Percentiles rank a stretch among this genome's conserved stretches.
Conservation (phyloP, 768 basidiomycete genomes). For the Serendipita sp. region DNA sequence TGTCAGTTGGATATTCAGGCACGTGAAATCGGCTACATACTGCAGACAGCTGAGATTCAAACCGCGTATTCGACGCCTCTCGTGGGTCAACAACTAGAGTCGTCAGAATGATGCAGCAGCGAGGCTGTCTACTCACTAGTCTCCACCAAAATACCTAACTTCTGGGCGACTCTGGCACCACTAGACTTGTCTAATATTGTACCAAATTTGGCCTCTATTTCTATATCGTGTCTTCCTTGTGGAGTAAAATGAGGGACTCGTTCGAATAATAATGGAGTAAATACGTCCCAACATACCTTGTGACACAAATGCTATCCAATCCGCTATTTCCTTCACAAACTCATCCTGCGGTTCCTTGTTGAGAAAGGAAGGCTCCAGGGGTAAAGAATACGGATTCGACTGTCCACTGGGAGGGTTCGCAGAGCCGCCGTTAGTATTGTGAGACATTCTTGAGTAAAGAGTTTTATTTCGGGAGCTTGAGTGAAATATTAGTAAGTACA, state of each 20-base stretch:
- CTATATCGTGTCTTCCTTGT: constrained; percentile 28
- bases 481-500: background rate
- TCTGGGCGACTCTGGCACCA: constrained; percentile 34
- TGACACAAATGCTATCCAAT: constrained; percentile 41
- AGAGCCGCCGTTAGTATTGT: background rate
- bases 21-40: constrained; percentile 31
- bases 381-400: background rate
- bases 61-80: constrained; percentile 47
- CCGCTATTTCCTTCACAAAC: constrained; percentile 81
- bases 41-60: constrained; percentile 85
- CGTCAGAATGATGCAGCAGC: background rate
- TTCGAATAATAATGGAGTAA: background rate
- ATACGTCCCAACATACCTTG: background rate
- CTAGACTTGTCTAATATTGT: constrained; percentile 42
- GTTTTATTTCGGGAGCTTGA: background rate
- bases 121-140: constrained; percentile 45
- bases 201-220: constrained; percentile 87
- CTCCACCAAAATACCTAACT: constrained; percentile 63
- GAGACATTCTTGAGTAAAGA: background rate
- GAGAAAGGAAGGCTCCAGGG: constrained; percentile 45
- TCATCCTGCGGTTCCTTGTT: constrained; percentile 86
- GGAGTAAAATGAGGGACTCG: background rate
- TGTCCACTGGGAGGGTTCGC: background rate
- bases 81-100: background rate
- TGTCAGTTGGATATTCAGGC: constrained; percentile 14